These are phyloP conservation scores for Saturnispora halmiae DNA, from an alignment of 805 yeast genomes.

Conservation along the genomic window DNA sequence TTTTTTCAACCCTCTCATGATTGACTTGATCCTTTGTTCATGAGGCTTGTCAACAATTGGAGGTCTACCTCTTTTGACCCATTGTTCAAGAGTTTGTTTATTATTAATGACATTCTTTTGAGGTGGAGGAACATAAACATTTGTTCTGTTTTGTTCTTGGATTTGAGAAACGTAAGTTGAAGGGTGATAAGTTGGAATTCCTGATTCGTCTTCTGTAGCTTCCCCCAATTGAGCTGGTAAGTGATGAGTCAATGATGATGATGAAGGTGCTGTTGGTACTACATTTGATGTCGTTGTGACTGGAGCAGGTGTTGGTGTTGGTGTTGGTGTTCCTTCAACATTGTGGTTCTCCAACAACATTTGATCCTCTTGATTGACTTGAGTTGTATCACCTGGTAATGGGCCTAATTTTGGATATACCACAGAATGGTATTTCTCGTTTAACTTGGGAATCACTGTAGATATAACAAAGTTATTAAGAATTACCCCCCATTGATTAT, in stretches of 20 bases:
- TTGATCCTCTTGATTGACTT: background rate
- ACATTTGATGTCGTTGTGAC: background rate
- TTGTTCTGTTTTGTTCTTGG: conserved; percentile 21
- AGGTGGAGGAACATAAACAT: conserved; percentile 25
- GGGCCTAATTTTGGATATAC: conserved; percentile 62
- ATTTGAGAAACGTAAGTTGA: conserved; percentile 22
- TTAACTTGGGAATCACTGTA: conserved; percentile 40
- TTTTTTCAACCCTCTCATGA: conserved; percentile 72
- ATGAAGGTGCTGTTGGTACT: background rate
- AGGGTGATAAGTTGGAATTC: conserved; percentile 22
- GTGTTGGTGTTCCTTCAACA: too few species aligned
- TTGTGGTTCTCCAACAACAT: too few species aligned
- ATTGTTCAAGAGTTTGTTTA: conserved; percentile 28
- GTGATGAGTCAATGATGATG: conserved; percentile 2
- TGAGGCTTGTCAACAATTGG: conserved; percentile 87
- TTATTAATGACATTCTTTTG: conserved; percentile 16
- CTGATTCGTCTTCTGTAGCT: conserved; percentile 9
- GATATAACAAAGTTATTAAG: conserved; percentile 44
- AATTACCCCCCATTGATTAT: conserved; percentile 59
- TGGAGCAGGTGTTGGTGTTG: too few species aligned
- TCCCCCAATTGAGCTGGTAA: conserved; percentile 13
- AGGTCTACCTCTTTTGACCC: conserved; percentile 79
- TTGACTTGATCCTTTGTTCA: conserved; percentile 84
- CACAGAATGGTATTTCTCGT: conserved; percentile 26
- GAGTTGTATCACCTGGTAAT: conserved; percentile 43